Conservation (phyloP, 768 basidiomycete species). For the Termitomyces sp. region DNA sequence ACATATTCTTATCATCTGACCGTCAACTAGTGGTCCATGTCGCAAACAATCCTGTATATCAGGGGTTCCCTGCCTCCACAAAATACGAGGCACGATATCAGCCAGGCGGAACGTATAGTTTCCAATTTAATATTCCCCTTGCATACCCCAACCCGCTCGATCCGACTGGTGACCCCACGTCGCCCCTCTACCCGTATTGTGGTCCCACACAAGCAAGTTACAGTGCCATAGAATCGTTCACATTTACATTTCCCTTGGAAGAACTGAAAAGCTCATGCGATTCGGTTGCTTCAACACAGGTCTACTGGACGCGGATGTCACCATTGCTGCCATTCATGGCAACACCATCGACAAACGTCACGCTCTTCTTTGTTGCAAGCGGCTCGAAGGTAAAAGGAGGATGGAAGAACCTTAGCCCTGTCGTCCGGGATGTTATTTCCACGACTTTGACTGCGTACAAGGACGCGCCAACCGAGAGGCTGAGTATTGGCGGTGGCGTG, state of each 20-base stretch:
- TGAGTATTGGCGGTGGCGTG: conserved; percentile 5
- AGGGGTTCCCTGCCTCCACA: conserved; percentile 8
- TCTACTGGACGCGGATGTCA: conserved; percentile 15
- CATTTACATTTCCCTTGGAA: conserved; percentile 12
- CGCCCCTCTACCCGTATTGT: conserved; percentile 9
- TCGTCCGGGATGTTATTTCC: conserved; percentile 5
- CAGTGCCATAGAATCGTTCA: conserved; percentile 16
- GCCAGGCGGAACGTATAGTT: conserved; percentile 12
- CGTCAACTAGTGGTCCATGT: conserved; percentile 13
- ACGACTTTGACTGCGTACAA: conserved; percentile 8
- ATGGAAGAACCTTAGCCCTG: conserved; percentile 3
- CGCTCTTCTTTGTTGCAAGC: conserved; percentile 8
- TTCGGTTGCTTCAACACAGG: conserved; percentile 10
- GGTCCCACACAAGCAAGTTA: conserved; percentile 12
- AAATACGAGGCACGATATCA: conserved; percentile 6
- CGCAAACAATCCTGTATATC: conserved; percentile 17
- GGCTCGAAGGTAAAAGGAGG: conserved; percentile 10
- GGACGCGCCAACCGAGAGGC: conserved; percentile 7
- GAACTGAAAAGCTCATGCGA: neutral
- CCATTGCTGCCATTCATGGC: conserved; percentile 14
- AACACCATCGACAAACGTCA: conserved; percentile 10
- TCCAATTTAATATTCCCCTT: conserved; percentile 11
- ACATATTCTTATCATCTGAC: neutral
- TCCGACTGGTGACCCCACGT: conserved; percentile 11
- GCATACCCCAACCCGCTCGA: conserved; percentile 17